Evolutionary conservation across 768 basidiomycete species (phyloP).

Genomic region (Phlegmacium glaucopus): DNA sequence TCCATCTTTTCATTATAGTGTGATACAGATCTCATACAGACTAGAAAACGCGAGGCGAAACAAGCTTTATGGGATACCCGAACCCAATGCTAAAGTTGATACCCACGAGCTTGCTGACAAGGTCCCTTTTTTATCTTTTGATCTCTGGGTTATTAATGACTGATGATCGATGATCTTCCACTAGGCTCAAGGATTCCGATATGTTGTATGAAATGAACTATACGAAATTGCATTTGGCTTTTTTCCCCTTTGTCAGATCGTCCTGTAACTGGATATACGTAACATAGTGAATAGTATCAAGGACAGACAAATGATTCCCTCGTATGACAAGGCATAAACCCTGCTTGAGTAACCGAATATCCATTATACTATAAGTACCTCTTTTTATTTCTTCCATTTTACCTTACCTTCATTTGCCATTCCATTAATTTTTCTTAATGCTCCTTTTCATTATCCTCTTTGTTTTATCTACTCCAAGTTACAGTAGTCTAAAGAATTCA

Average conservation of each 20-base stretch:
- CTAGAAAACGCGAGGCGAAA: conserved; percentile 58
- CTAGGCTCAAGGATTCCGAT: conserved; percentile 63
- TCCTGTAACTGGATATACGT: not conserved
- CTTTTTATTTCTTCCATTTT: no score
- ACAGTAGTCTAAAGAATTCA: no score
- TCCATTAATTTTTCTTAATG: no score
- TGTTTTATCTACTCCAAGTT: no score
- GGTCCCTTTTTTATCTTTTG: conserved; percentile 31
- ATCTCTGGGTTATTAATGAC: not conserved
- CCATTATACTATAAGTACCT: no score
- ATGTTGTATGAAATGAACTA: conserved; percentile 32
- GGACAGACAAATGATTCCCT: no score
- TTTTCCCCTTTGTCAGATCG: no score
- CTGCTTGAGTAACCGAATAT: not conserved
- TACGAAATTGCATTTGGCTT: no score
- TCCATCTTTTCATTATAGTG: not conserved
- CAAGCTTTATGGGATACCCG: conserved; percentile 46
- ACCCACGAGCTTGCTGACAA: conserved; percentile 65
- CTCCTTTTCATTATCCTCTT: no score
- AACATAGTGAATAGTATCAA: no score
- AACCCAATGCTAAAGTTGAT: conserved; percentile 48
- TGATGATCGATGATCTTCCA: not conserved
- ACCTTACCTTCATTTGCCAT: no score
- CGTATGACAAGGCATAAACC: no score
- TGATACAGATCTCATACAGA: conserved; percentile 56